Evolutionary conservation across 371 early-diverging fungal genomes (phyloP).

Genomic region (Gilbertella persicaria): DNA sequence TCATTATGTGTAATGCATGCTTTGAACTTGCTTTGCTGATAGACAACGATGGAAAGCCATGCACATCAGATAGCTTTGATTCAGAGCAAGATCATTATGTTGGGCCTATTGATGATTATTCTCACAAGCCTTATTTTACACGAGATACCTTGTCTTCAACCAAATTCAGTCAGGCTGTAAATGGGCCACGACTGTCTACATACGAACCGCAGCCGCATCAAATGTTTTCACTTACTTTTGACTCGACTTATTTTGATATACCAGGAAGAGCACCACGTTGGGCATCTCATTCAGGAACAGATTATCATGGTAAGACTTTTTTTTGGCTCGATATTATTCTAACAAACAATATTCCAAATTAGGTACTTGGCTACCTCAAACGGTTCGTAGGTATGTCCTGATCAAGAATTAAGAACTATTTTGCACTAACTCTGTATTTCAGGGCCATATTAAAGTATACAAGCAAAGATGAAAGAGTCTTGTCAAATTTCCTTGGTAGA

Average conservation of each 20-base stretch:
- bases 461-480: slow-evolving; percentile 69
- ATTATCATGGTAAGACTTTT: slow-evolving; percentile 73
- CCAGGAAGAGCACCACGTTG: slow-evolving; percentile 90
- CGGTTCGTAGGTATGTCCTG: slow-evolving; percentile 70
- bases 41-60: slow-evolving; percentile 34
- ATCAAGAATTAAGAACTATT: background rate
- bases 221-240: slow-evolving; percentile 75
- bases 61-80: background rate
- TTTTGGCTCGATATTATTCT: background rate
- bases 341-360: background rate
- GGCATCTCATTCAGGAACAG: slow-evolving; percentile 90
- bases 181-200: slow-evolving; percentile 53
- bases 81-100: slow-evolving; percentile 41
- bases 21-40: slow-evolving; percentile 62
- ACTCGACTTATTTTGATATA: slow-evolving; percentile 87
- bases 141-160: slow-evolving; percentile 57
- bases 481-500: slow-evolving; percentile 90
- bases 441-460: slow-evolving; percentile 81
- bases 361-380: slow-evolving; percentile 94
- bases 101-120: slow-evolving; percentile 76
- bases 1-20: slow-evolving; percentile 83
- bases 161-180: slow-evolving; percentile 53
- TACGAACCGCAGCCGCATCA: slow-evolving; percentile 84
- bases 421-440: background rate
- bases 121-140: slow-evolving; percentile 79